Conservation (phyloP, 2,329 filamentous ascomycete genomes). For the Cytospora mali region DNA sequence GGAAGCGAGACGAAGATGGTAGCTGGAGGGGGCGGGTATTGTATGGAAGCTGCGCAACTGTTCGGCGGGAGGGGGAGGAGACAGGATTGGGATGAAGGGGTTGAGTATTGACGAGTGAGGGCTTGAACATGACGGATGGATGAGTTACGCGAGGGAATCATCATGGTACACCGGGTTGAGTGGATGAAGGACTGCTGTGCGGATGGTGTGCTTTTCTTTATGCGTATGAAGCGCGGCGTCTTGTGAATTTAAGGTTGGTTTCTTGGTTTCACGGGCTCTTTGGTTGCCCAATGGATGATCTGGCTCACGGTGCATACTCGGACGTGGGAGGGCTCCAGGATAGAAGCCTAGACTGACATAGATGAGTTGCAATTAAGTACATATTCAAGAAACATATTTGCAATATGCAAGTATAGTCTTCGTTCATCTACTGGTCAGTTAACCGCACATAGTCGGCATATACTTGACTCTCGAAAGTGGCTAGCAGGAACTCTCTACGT, state of each 20-base stretch:
- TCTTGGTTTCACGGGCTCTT: background rate
- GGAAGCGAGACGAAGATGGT: constrained; percentile 79
- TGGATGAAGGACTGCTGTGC: background rate
- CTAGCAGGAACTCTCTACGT: too few relatives aligned
- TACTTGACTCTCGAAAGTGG: background rate
- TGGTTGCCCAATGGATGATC: background rate
- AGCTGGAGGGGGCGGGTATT: constrained; percentile 74
- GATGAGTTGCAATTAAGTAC: constrained; percentile 18
- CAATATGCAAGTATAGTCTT: background rate
- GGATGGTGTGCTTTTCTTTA: constrained; percentile 13
- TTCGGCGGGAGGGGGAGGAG: constrained; percentile 65
- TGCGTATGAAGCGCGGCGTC: constrained; percentile 23
- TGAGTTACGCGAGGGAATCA: background rate
- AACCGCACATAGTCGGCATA: background rate
- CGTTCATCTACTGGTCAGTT: background rate
- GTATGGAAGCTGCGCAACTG: constrained; percentile 85
- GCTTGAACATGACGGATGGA: background rate
- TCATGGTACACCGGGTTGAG: background rate
- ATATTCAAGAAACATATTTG: too few relatives aligned
- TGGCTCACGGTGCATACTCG: constrained; percentile 8
- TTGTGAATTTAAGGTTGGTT: constrained; percentile 7
- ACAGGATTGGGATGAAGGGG: constrained; percentile 19
- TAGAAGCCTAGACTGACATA: constrained; percentile 25
- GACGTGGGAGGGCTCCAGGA: constrained; percentile 6
- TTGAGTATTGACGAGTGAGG: constrained; percentile 13